A percentile compares a stretch with the other conserved stretches of the same genome.
Evolutionary conservation across 306 rosid species (phyloP).

Genomic region (Erythrophleum fordii): DNA sequence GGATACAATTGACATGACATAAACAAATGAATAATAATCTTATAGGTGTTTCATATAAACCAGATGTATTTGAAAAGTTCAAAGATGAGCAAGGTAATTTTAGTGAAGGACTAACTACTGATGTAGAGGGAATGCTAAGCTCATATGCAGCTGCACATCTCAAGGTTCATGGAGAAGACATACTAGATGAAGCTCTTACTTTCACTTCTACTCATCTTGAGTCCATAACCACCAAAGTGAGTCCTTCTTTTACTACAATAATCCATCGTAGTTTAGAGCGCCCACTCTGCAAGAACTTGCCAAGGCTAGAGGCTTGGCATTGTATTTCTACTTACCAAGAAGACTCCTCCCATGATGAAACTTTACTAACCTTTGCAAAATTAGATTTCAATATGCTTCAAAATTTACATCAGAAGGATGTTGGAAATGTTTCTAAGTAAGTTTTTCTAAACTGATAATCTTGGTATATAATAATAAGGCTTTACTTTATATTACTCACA

Average conservation of each 20-base stretch:
- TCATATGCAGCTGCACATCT: slow-evolving; percentile 52
- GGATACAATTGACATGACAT: no score
- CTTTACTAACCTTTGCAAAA: slow-evolving; percentile 40
- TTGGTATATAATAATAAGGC: no score
- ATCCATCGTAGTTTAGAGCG: slow-evolving; percentile 20
- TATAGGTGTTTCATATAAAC: no score
- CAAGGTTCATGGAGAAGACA: slow-evolving; percentile 36
- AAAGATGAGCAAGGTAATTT: slow-evolving; percentile 34
- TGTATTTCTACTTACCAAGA: slow-evolving; percentile 37
- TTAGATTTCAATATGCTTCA: slow-evolving; percentile 48
- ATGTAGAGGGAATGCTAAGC: slow-evolving; percentile 42
- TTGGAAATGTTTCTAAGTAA: slow-evolving; percentile 10
- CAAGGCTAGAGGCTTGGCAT: no score
- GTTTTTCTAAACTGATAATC: no score
- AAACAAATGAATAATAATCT: no score
- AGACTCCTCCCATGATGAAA: slow-evolving; percentile 25
- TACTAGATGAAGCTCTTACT: slow-evolving; percentile 51
- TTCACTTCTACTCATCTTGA: background rate
- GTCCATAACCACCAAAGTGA: background rate
- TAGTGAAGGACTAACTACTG: background rate
- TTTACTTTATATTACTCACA: no score
- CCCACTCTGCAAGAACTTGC: slow-evolving; percentile 36
- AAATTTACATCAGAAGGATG: slow-evolving; percentile 41
- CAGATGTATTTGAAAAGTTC: slow-evolving; percentile 46
- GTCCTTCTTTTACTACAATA: slow-evolving; percentile 11